These are phyloP conservation scores for Candida ulmi DNA, from an alignment of 805 yeast genomes.

Conservation along the genomic window DNA sequence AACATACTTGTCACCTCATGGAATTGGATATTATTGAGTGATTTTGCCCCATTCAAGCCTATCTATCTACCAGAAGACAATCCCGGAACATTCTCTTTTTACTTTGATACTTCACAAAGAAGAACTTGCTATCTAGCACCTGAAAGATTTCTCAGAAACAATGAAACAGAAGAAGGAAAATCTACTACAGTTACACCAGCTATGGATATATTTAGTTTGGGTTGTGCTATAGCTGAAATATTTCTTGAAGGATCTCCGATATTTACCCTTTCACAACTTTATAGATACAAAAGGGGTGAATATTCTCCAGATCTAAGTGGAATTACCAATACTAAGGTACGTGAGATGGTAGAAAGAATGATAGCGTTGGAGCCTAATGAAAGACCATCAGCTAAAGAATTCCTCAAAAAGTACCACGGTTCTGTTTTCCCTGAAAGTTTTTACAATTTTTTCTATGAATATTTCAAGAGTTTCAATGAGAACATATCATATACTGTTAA, in stretches of 20 bases:
- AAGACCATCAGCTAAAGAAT: slow-evolving; percentile 49
- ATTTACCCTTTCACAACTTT: slow-evolving; percentile 81
- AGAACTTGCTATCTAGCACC: slow-evolving; percentile 92
- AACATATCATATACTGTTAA: slow-evolving; percentile 10
- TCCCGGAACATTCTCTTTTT: slow-evolving; percentile 87
- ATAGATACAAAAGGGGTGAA: slow-evolving; percentile 70
- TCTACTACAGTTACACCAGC: slow-evolving; percentile 37
- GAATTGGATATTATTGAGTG: slow-evolving; percentile 80
- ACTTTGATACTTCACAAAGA: slow-evolving; percentile 85
- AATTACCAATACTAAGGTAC: slow-evolving; percentile 45
- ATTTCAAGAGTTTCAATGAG: slow-evolving; percentile 39
- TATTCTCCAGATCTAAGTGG: slow-evolving; percentile 57
- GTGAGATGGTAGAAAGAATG: slow-evolving; percentile 56
- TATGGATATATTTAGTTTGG: slow-evolving; percentile 81
- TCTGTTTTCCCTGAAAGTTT: slow-evolving; percentile 62
- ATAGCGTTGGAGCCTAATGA: slow-evolving; percentile 55
- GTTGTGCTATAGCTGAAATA: slow-evolving; percentile 88
- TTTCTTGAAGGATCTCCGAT: slow-evolving; percentile 82
- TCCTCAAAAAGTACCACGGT: slow-evolving; percentile 45
- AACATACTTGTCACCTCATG: slow-evolving; percentile 82
- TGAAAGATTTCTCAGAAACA: slow-evolving; percentile 57
- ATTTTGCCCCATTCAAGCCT: slow-evolving; percentile 85
- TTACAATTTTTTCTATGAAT: slow-evolving; percentile 64
- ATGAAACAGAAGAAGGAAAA: slow-evolving; percentile 10
- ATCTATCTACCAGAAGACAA: slow-evolving; percentile 83